Base-by-base conservation (phyloP, 2,329 filamentous ascomycete species). In the Xylaria sp. region DNA sequence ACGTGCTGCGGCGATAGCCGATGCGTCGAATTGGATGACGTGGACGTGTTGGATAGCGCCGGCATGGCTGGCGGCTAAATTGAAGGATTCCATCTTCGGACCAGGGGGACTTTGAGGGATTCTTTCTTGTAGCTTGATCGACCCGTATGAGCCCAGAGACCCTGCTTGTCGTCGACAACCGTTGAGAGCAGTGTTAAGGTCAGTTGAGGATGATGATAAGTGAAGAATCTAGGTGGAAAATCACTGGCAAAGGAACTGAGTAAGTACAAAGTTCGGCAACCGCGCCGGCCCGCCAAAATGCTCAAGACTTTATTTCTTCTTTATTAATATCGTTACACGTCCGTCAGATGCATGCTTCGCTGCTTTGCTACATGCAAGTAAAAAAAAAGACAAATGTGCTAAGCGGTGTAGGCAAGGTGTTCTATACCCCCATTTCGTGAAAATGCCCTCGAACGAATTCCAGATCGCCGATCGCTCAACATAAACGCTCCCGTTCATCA, bases 21-120 rank as follows among this genome's bases (percentile, higher is more conserved):
- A 66, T 4, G 70, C 61, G 56, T 71, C 68, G 42, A 74, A 59
- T 48, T 66, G 68, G 58, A 74, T 63, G 11, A 68, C 65, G 62
- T 74, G 72, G 11, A 70, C 54, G 55, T 74, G 72, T 46, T 70
- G 70, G 57, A 74, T 73, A 11, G 69, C 68, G 37, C 72, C 72
- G n/a, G 69, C 69, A 54, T 74, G 72, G 54, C 69, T 63, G 37
- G 72, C 71, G 3, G 72, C 71, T 10, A 74, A 60, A 34, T 70
- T 65, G 59, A 74, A 74, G 2, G 71, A 71, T 59, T 74, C 72
- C 72, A 74, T 74, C 3, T 46, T 59, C 7, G 34, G 46, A 48
- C 46, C 9, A 3, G 9, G n/a, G n/a, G 2, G 18, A 48, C 19
- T 19, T 5, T 3, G 5, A 4, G 37, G 13, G 37, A 42, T 42